Evolutionary conservation across 2,329 filamentous ascomycete species (phyloP).

Genomic region (Reticulascus tulasneorum): DNA sequence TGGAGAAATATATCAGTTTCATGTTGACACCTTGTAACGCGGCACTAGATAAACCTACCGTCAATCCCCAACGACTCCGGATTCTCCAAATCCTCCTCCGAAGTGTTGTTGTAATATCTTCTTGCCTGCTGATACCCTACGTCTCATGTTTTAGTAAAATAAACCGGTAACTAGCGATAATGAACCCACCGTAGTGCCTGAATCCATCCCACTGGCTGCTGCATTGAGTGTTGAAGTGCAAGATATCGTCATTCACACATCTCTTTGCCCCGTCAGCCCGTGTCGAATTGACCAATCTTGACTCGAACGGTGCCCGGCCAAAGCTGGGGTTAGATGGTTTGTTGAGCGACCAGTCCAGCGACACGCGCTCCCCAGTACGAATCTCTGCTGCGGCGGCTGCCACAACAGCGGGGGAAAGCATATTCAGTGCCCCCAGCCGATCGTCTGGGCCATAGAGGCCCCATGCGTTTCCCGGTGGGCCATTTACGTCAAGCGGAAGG

Average conservation of each 20-base stretch:
- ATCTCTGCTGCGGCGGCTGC: conserved; percentile 17
- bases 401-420: conserved; percentile 45
- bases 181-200: conserved; percentile 24
- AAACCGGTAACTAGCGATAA: conserved; percentile 16
- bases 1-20: neutral
- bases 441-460: conserved; percentile 48
- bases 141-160: neutral
- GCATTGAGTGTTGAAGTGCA: conserved; percentile 32
- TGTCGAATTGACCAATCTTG: conserved; percentile 36
- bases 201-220: conserved; percentile 36
- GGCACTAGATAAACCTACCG: conserved; percentile 6
- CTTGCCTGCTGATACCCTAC: conserved; percentile 31
- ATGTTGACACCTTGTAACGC: no score
- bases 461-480: conserved; percentile 52
- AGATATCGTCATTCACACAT: conserved; percentile 27
- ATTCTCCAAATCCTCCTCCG: conserved; percentile 38
- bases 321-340: conserved; percentile 30
- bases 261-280: conserved; percentile 18
- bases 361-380: conserved; percentile 20
- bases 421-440: conserved; percentile 51
- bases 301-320: conserved; percentile 22
- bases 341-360: conserved; percentile 28
- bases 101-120: conserved; percentile 27
- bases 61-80: conserved; percentile 36
- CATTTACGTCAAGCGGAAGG: conserved; percentile 45